Conservation (phyloP, 164 flowering plant genomes). For the Brasenia schreberi region DNA sequence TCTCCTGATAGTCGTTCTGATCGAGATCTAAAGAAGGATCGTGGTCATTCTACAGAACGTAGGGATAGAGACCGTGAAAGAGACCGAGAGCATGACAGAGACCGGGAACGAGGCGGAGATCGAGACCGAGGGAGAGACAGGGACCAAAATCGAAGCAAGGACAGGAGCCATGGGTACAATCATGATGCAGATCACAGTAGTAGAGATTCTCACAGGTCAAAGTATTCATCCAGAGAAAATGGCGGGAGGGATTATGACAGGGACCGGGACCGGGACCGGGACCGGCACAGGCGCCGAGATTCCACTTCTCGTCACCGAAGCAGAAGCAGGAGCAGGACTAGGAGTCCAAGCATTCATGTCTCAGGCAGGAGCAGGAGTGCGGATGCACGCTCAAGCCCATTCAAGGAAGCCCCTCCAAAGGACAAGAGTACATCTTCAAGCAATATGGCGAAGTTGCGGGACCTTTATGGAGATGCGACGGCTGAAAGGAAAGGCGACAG, state of each 20-base stretch:
- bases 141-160: conserved; percentile 8
- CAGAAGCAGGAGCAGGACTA: conserved; percentile 51
- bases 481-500: conserved; percentile 21
- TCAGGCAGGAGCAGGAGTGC: conserved; percentile 26
- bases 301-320: conserved; percentile 24
- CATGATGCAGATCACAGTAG: conserved; percentile 6
- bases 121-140: conserved; percentile 25
- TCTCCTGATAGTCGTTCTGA: conserved; percentile 32
- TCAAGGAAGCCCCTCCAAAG: conserved; percentile 24
- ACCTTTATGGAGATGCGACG: conserved; percentile 66
- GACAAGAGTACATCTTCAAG: conserved; percentile 46
- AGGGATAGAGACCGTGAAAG: conserved; percentile 9
- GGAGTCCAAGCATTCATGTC: conserved; percentile 29
- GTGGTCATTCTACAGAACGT: conserved; percentile 30
- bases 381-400: conserved; percentile 30
- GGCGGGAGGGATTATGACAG: conserved; percentile 33
- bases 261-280: conserved; percentile 13
- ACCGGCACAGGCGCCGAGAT: conserved; percentile 27
- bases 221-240: conserved; percentile 21
- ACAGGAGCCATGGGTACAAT: conserved; percentile 17
- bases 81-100: background rate
- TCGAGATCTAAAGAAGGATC: conserved; percentile 20
- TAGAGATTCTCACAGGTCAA: conserved; percentile 12
- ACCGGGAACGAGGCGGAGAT: conserved; percentile 4
- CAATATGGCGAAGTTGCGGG: conserved; percentile 80